A percentile compares a stretch with the other conserved stretches of the same genome.
Conservation (phyloP, 352 stramenopile species). For the Phytophthora podocarpi region DNA sequence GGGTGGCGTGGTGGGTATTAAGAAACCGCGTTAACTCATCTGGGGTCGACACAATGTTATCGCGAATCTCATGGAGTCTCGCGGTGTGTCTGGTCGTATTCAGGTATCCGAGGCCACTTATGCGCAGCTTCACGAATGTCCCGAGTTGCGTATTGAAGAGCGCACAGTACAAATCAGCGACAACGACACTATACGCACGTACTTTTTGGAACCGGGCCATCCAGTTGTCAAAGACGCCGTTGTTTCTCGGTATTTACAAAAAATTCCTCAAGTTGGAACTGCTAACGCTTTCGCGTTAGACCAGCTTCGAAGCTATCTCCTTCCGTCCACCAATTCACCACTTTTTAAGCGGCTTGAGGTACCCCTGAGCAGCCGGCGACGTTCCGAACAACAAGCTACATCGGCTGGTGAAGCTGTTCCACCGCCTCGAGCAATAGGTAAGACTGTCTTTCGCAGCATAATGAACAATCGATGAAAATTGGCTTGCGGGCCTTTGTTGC, state of each 20-base stretch:
- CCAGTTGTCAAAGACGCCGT: constrained; percentile 54
- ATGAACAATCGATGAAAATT: constrained; percentile 31
- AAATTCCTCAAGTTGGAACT: constrained; percentile 19
- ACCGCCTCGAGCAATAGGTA: not conserved
- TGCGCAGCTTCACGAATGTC: constrained; percentile 49
- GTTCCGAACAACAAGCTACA: constrained; percentile 26
- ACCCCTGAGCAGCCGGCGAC: constrained; percentile 16
- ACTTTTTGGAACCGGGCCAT: constrained; percentile 54
- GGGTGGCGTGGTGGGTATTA: constrained; percentile 81
- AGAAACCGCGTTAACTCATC: constrained; percentile 87
- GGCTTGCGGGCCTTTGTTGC: too few species aligned
- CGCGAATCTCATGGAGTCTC: constrained; percentile 82
- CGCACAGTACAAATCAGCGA: constrained; percentile 61
- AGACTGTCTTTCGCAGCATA: constrained; percentile 45
- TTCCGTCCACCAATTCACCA: constrained; percentile 55
- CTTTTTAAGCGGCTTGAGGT: constrained; percentile 56
- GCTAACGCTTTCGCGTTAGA: constrained; percentile 50
- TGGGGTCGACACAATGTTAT: constrained; percentile 84
- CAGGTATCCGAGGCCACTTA: constrained; percentile 72
- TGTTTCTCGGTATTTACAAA: constrained; percentile 53
- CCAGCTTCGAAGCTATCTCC: constrained; percentile 57
- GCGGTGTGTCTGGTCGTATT: constrained; percentile 56
- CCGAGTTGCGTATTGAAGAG: constrained; percentile 62
- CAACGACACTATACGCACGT: constrained; percentile 57
- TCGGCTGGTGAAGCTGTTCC: not conserved